A percentile compares a stretch with the other conserved stretches of the same genome.
Evolutionary conservation across 345 rosid species (phyloP).

Genomic region (Eucalyptus victrix): DNA sequence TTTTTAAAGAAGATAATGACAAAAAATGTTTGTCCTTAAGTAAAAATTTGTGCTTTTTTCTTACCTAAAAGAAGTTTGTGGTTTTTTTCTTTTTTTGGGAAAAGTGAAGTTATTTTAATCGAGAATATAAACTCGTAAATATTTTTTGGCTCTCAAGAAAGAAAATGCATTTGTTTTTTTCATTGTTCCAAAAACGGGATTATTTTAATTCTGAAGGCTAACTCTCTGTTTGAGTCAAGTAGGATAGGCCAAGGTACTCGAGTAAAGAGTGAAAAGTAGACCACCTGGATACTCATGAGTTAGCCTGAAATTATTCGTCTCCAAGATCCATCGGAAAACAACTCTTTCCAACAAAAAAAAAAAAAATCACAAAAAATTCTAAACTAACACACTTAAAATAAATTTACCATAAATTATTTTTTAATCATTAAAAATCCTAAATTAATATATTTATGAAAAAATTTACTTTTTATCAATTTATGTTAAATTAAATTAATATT

Average conservation of each 20-base stretch:
- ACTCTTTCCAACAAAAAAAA: not conserved
- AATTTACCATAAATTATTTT: no score
- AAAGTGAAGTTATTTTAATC: not conserved
- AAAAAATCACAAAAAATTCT: no score
- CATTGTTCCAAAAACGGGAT: not conserved
- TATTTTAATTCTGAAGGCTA: not conserved
- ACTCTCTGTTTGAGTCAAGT: not conserved
- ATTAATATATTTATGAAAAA: no score
- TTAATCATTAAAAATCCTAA: fast-evolving
- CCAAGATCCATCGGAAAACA: not conserved
- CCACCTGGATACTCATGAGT: not conserved
- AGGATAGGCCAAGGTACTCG: not conserved
- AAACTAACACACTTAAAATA: no score
- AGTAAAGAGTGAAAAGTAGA: not conserved
- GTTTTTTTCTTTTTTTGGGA: not conserved
- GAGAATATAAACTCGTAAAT: not conserved
- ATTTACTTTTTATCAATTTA: no score
- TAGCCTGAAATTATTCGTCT: not conserved
- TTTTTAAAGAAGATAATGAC: not conserved
- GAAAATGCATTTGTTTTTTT: not conserved
- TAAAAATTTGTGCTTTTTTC: not conserved
- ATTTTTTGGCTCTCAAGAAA: not conserved
- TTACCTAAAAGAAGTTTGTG: not conserved
- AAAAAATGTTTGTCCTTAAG: not conserved
- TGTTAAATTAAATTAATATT: no score